Percentiles rank a stretch among this genome's conserved stretches.
These are phyloP conservation scores for Coriolopsis trogii DNA, from an alignment of 1,284 basidiomycete species.

Conservation along the genomic window DNA sequence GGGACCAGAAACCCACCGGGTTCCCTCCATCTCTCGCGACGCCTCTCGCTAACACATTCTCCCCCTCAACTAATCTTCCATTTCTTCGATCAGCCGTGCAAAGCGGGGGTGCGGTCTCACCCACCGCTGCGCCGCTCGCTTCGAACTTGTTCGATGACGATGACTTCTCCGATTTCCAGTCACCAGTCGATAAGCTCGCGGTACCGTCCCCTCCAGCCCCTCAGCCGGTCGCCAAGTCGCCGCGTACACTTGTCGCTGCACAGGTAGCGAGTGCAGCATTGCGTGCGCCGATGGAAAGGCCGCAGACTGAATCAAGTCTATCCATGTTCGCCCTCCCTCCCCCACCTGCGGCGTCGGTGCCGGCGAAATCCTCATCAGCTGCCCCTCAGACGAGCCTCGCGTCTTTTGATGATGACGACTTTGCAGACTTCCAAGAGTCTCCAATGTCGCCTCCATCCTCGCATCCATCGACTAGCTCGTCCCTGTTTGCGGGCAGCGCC, in stretches of 20 bases:
- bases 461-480: slow-evolving; percentile 25
- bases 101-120: not conserved
- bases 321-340: slow-evolving; percentile 8
- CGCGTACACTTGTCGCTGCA: slow-evolving; percentile 4
- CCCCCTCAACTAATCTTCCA: not conserved
- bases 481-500: slow-evolving; percentile 22
- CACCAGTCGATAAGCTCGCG: slow-evolving; percentile 10
- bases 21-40: slow-evolving; percentile 1
- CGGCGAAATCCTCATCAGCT: not conserved
- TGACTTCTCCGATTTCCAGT: slow-evolving; percentile 38
- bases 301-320: slow-evolving; percentile 7
- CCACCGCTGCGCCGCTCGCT: slow-evolving; percentile 4
- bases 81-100: slow-evolving; percentile 1
- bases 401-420: slow-evolving; percentile 26
- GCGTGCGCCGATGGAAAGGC: not conserved
- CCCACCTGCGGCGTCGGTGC: not conserved
- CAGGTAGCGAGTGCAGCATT: not conserved
- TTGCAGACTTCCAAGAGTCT: slow-evolving; percentile 27
- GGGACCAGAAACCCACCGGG: not conserved
- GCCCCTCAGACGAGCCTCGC: not conserved
- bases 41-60: slow-evolving; percentile 12
- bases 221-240: slow-evolving; percentile 20
- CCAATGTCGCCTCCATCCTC: slow-evolving; percentile 4
- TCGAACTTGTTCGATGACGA: slow-evolving; percentile 28
- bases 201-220: slow-evolving; percentile 9